Conservation (phyloP, 2,329 filamentous ascomycete genomes). For the Ascochyta fabae region DNA sequence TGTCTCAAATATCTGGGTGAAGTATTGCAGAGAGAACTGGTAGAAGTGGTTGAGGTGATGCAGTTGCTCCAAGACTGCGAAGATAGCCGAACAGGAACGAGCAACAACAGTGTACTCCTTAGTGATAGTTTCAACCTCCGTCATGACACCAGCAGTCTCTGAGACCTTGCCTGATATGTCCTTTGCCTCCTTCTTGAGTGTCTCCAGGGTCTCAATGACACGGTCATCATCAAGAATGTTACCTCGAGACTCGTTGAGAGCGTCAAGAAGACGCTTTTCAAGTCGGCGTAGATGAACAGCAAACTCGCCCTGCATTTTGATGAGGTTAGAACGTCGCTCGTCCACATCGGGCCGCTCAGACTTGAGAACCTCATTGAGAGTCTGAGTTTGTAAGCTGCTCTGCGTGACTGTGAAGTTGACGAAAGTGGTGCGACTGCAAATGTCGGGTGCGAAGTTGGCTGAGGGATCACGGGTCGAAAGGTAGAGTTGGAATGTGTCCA, state of each 20-base stretch:
- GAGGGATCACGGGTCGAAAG: conserved; percentile 95
- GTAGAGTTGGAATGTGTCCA: conserved; percentile 93
- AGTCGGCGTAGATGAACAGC: conserved; percentile 96
- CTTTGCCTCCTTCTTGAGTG: conserved; percentile 94
- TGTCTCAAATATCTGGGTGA: conserved; percentile 94
- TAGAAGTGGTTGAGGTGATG: conserved; percentile 99
- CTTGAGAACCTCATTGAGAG: conserved; percentile 95
- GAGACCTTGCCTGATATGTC: conserved; percentile 96
- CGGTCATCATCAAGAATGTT: conserved; percentile 99
- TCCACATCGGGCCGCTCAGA: conserved; percentile 97
- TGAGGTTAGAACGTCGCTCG: conserved; percentile 92
- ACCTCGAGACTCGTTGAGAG: conserved; percentile 94
- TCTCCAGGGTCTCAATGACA: conserved; percentile 97
- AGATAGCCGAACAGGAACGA: conserved; percentile 93
- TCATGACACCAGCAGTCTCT: conserved; percentile 97
- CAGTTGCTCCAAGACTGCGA: conserved; percentile 93
- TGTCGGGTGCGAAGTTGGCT: conserved; percentile 91
- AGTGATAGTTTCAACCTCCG: conserved; percentile 95
- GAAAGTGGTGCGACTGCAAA: conserved; percentile 97
- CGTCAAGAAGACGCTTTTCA: conserved; percentile 91
- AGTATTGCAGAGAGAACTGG: conserved; percentile 98
- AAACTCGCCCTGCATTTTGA: conserved; percentile 99
- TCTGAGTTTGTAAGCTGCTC: conserved; percentile 97
- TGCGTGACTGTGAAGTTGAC: conserved; percentile 99
- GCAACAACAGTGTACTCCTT: conserved; percentile 93